These are phyloP conservation scores for Starmera dryadoides DNA, from an alignment of 805 yeast species.

Conservation along the genomic window DNA sequence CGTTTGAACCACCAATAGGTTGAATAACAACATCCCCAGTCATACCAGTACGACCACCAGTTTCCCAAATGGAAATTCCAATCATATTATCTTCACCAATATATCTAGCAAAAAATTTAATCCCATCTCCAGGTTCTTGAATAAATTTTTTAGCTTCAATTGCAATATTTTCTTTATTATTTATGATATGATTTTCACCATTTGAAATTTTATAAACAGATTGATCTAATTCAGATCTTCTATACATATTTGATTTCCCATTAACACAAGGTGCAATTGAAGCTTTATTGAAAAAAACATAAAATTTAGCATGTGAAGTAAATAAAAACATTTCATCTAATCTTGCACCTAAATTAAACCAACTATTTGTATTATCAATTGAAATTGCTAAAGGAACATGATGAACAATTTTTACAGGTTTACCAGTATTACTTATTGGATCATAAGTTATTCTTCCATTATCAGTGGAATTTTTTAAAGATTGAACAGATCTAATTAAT, in stretches of 20 bases:
- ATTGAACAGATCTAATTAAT: slow-evolving; percentile 53
- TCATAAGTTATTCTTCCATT: slow-evolving; percentile 34
- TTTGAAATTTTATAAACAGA: slow-evolving; percentile 40
- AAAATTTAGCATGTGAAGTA: slow-evolving; percentile 82
- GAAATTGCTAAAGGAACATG: slow-evolving; percentile 69
- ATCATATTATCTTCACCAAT: slow-evolving; percentile 94
- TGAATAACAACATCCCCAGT: slow-evolving; percentile 76
- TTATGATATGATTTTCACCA: slow-evolving; percentile 18
- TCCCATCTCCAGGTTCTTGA: slow-evolving; percentile 34
- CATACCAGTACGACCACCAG: slow-evolving; percentile 66
- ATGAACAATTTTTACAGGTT: slow-evolving; percentile 64
- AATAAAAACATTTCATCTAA: slow-evolving; percentile 81
- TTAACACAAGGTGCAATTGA: slow-evolving; percentile 84
- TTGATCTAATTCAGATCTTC: slow-evolving; percentile 54
- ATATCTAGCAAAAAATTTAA: slow-evolving; percentile 66
- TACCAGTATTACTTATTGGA: slow-evolving; percentile 8
- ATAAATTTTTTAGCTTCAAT: slow-evolving; percentile 24
- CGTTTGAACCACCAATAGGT: slow-evolving; percentile 44
- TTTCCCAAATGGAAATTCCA: slow-evolving; percentile 76
- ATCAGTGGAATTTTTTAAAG: slow-evolving; percentile 41
- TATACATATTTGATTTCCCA: slow-evolving; percentile 79
- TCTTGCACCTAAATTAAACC: slow-evolving; percentile 43
- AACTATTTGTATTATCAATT: slow-evolving; percentile 12
- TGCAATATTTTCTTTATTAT: slow-evolving; percentile 29
- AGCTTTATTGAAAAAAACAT: slow-evolving; percentile 66